Base-by-base conservation (phyloP, 345 rosid genomes). In the Anastatica hierochuntica region DNA sequence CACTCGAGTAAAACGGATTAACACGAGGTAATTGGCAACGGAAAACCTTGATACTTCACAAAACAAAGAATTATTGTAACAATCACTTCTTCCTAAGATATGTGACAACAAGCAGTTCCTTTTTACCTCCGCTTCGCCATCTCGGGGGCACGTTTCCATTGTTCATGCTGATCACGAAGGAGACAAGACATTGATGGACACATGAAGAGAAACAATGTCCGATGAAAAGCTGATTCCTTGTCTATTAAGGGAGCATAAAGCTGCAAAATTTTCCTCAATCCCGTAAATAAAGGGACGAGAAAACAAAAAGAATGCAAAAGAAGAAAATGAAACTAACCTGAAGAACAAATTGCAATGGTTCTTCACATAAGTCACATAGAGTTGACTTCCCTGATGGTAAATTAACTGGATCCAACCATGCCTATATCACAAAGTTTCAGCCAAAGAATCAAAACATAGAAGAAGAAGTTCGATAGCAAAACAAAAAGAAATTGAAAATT, bases 131-230 rank as follows among this genome's bases (percentile, higher is more conserved):
- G 73, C 41, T 66, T 72, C 52, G 75, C 67, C 36, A 60, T 74
- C 53, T 78, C 80, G 0, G 81, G 85, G 0, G 26, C 49, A 36
- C 76, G 81, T 72, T 79, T 90, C 90, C 95, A 84, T 69, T 90
- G 98, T 50, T 79, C 96, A 60, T 87, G 92, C 66, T 90, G 98
- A 74, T 84, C 95, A 53, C 81, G 87, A 41, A 72, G 80, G 11
- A 90, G 89, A 77, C 96, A 90, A 27, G 81, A 48, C 98, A 90
- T 84, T 8, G 86, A 79, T 3, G 77, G 59, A 69, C 98, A 90
- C 78, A 88, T 77, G 74, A 90, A 87, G 48, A 90, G 76, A 56
- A 77, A 87, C 27, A 83, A 41, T 3, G 83, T 76, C 48, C 98
- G 77, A 70, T 87, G 98, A 68, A 84, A 90, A 19, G 96, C 18